These are phyloP conservation scores for Trypanosoma mega DNA, from an alignment of 208 protist genomes.

Conservation along the genomic window DNA sequence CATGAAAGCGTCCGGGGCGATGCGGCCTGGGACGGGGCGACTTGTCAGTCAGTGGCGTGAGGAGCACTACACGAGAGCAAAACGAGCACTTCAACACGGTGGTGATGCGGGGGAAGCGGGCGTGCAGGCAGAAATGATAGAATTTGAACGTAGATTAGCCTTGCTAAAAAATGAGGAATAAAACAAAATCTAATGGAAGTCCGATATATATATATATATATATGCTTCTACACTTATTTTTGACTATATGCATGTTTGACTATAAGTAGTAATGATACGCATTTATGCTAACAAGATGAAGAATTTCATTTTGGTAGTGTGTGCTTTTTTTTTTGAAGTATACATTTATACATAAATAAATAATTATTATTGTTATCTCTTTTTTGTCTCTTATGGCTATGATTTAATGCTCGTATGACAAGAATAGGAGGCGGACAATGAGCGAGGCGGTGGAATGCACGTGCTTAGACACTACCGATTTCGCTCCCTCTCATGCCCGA, in stretches of 20 bases:
- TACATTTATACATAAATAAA: slow-evolving; percentile 1
- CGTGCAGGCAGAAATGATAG: slow-evolving; percentile 21
- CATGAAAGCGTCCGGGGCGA: background rate
- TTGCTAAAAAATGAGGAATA: background rate
- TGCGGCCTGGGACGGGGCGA: slow-evolving; percentile 7
- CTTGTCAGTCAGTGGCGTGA: slow-evolving; percentile 24
- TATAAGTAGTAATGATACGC: no score
- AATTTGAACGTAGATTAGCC: slow-evolving; percentile 16
- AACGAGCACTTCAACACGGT: background rate
- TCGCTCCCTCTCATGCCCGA: background rate
- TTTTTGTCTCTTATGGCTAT: no score
- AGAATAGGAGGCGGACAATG: background rate
- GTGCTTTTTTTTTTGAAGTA: slow-evolving; percentile 6
- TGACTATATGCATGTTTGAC: no score
- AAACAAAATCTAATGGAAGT: no score
- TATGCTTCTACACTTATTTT: no score
- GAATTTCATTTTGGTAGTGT: no score
- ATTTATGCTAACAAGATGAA: no score
- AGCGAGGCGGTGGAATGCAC: background rate
- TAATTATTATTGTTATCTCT: no score
- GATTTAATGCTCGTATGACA: no score
- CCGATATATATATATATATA: no score
- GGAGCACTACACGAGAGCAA: slow-evolving; percentile 13
- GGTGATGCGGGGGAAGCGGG: background rate
- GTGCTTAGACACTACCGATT: background rate